Evolutionary conservation across 345 rosid genomes (phyloP).

Genomic region (Crucihimalaya himalaica): DNA sequence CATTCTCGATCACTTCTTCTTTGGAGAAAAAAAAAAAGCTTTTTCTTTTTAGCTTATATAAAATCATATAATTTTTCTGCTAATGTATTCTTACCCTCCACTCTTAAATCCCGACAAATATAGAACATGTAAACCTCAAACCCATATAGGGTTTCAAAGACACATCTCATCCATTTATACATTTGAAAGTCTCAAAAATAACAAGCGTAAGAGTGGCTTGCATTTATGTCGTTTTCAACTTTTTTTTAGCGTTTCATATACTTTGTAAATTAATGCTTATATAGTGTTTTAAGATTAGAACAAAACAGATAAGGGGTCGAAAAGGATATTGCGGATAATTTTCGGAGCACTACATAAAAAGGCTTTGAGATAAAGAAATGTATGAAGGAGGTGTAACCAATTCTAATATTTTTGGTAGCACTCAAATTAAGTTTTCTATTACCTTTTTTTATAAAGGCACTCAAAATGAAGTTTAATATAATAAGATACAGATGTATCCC

Average conservation of each 20-base stretch:
- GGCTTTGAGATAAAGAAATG: neutral
- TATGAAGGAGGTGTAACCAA: neutral
- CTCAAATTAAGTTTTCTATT: neutral
- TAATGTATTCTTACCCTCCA: neutral
- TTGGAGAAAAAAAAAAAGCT: neutral
- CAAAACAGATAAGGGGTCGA: neutral
- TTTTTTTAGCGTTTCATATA: neutral
- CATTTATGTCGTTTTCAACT: neutral
- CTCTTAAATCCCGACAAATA: neutral
- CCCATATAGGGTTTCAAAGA: no score
- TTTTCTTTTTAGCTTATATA: neutral
- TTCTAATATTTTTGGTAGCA: neutral
- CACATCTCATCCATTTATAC: neutral
- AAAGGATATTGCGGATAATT: neutral
- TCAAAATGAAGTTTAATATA: conserved; percentile 11
- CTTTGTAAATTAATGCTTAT: neutral
- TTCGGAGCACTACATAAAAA: conserved; percentile 24
- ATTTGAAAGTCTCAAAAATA: neutral
- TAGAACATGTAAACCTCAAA: neutral
- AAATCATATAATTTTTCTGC: no score
- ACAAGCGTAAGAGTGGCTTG: neutral
- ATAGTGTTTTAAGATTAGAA: neutral
- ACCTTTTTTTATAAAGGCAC: neutral
- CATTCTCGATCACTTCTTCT: neutral
- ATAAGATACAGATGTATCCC: conserved; percentile 34